phyloP scores from a whole-genome alignment of 2,329 filamentous ascomycete genomes.

The Calonectria hawksworthii region DNA sequence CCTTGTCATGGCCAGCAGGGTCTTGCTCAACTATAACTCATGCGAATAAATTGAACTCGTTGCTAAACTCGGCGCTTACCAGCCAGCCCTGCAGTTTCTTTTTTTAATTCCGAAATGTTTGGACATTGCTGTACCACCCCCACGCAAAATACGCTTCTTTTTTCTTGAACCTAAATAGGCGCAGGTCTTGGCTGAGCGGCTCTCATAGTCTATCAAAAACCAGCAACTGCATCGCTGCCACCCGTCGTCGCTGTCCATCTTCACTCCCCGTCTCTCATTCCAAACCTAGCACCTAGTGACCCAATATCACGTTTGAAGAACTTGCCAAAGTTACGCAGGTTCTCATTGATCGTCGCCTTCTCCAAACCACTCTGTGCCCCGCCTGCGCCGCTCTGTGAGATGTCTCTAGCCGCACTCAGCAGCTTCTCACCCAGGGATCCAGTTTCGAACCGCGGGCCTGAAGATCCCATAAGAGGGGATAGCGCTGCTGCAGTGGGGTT shows the following conservation, averaged over 20 bases:
- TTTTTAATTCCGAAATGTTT: neutral
- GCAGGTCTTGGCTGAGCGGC: neutral
- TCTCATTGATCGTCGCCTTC: slow-evolving; percentile 87
- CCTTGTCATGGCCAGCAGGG: neutral
- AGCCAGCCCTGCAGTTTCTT: neutral
- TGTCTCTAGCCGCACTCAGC: slow-evolving; percentile 88
- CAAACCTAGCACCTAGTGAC: slow-evolving; percentile 80
- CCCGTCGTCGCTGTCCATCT: neutral
- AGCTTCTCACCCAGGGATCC: slow-evolving; percentile 87
- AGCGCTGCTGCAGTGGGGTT: slow-evolving; percentile 60
- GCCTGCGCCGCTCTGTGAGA: slow-evolving; percentile 69
- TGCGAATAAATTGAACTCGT: neutral
- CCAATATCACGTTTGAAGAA: slow-evolving; percentile 94
- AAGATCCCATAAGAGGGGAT: slow-evolving; percentile 43
- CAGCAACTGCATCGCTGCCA: neutral
- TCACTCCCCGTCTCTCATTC: slow-evolving; percentile 68
- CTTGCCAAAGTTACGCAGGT: slow-evolving; percentile 94
- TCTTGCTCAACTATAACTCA: neutral
- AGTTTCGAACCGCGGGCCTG: slow-evolving; percentile 78
- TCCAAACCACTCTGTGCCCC: slow-evolving; percentile 60
- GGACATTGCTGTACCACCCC: neutral
- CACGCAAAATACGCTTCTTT: neutral
- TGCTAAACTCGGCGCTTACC: neutral
- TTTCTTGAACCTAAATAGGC: neutral
- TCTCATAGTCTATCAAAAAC: neutral